Percentiles rank a stretch among this genome's conserved stretches.
These are phyloP conservation scores for Trichoderma sp. DNA, from an alignment of 2,329 filamentous ascomycete species.

Conservation along the genomic window DNA sequence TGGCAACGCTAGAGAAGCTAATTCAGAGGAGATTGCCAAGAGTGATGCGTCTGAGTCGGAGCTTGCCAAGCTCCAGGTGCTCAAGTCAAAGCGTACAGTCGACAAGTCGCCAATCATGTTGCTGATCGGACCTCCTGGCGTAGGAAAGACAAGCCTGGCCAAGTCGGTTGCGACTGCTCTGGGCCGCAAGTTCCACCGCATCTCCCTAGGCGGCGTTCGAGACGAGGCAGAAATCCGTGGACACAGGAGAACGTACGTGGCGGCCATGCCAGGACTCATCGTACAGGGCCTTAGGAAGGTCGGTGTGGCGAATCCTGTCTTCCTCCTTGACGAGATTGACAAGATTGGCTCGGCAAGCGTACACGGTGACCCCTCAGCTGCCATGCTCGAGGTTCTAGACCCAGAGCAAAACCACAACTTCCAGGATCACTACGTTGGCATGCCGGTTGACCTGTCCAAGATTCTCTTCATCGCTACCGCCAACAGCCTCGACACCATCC, in stretches of 20 bases:
- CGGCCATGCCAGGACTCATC: constrained; percentile 96
- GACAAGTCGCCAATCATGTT: constrained; percentile 97
- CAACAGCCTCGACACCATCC: constrained; percentile 92
- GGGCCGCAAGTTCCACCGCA: constrained; percentile 93
- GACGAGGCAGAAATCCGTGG: constrained; percentile 97
- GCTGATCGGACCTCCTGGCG: constrained; percentile 88
- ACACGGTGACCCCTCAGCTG: constrained; percentile 93
- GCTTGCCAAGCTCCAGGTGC: constrained; percentile 67
- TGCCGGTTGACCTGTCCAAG: constrained; percentile 93
- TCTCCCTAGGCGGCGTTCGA: constrained; percentile 91
- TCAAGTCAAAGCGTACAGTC: constrained; percentile 80
- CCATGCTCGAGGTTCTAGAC: constrained; percentile 97
- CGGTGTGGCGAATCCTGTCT: constrained; percentile 91
- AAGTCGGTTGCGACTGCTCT: constrained; percentile 90
- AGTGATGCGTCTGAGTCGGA: constrained; percentile 38
- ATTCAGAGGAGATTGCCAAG: constrained; percentile 7
- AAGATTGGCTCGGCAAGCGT: constrained; percentile 90
- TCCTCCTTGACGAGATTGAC: constrained; percentile 96
- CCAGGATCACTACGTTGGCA: constrained; percentile 93
- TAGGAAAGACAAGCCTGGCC: constrained; percentile 93
- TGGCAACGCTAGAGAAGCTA: constrained; percentile 27
- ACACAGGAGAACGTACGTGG: constrained; percentile 93
- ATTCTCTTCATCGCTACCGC: constrained; percentile 97
- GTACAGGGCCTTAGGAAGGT: constrained; percentile 95
- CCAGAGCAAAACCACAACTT: constrained; percentile 97